phyloP scores from a whole-genome alignment of 176 grass and related monocot species.

The Areca catechu region DNA sequence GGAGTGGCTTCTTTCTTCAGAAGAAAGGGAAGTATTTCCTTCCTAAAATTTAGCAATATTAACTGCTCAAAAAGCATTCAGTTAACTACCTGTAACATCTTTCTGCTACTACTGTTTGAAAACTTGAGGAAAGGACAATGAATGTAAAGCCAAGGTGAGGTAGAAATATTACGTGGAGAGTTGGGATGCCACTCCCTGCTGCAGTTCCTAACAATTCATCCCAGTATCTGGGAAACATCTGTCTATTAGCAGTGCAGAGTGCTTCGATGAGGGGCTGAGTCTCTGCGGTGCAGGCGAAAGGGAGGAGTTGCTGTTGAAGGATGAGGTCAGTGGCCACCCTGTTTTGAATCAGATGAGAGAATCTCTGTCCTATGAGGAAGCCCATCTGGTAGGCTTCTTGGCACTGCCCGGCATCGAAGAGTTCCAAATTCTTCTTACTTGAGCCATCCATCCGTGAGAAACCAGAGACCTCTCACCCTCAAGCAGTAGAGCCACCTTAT shows the following conservation, averaged over 20 bases:
- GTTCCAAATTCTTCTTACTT: slow-evolving; percentile 7
- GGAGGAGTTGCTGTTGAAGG: slow-evolving; percentile 64
- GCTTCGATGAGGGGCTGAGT: slow-evolving; percentile 32
- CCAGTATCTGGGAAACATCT: slow-evolving; percentile 64
- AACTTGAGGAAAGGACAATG: too few species aligned
- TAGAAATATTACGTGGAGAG: slow-evolving; percentile 32
- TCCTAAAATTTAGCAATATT: slow-evolving; percentile 65
- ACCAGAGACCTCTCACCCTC: too few species aligned
- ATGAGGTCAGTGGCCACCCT: slow-evolving; percentile 46
- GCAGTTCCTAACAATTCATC: slow-evolving; percentile 68
- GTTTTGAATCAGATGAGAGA: slow-evolving; percentile 42
- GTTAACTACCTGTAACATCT: too few species aligned
- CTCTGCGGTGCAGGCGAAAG: slow-evolving; percentile 40
- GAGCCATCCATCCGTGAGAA: background rate
- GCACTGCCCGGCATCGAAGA: slow-evolving; percentile 52
- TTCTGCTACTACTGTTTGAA: too few species aligned
- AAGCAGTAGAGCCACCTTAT: too few species aligned
- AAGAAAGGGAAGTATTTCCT: slow-evolving; percentile 79
- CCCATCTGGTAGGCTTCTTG: slow-evolving; percentile 41
- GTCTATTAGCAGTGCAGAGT: slow-evolving; percentile 39
- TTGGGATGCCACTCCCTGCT: slow-evolving; percentile 48
- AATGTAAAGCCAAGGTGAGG: too few species aligned
- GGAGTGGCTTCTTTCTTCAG: background rate
- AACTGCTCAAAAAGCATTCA: slow-evolving; percentile 27
- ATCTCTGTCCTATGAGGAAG: slow-evolving; percentile 44